Evolutionary conservation across 148 eudicot species (phyloP).

Genomic region (Arbutus unedo): DNA sequence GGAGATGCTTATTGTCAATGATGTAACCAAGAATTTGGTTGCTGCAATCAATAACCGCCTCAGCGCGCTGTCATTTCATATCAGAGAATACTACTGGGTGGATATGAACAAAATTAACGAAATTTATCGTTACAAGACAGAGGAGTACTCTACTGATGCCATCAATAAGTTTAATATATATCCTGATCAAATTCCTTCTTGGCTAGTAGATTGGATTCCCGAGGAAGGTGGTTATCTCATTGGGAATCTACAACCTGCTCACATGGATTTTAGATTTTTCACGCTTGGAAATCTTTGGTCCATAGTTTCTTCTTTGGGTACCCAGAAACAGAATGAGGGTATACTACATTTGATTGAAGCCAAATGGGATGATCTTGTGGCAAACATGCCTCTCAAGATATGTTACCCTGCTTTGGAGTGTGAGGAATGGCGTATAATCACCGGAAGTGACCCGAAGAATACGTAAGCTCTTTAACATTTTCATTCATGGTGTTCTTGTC

Average conservation of each 20-base stretch:
- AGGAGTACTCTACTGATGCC: constrained; percentile 90
- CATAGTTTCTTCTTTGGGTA: constrained; percentile 66
- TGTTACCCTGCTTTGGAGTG: constrained; percentile 85
- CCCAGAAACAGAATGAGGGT: constrained; percentile 56
- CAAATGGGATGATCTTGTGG: constrained; percentile 84
- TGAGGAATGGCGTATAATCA: constrained; percentile 89
- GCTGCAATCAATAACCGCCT: constrained; percentile 68
- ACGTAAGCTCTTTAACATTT: constrained; percentile 41
- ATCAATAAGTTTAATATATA: constrained; percentile 82
- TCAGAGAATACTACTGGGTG: constrained; percentile 87
- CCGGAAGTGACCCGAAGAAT: constrained; percentile 95
- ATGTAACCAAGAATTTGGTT: constrained; percentile 56
- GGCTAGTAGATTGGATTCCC: constrained; percentile 91
- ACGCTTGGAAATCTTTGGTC: constrained; percentile 85
- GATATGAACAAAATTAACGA: constrained; percentile 80
- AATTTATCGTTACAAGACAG: constrained; percentile 88
- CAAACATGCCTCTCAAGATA: constrained; percentile 86
- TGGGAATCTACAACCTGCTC: constrained; percentile 89
- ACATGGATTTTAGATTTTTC: constrained; percentile 89
- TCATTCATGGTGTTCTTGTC: not conserved
- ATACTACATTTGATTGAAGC: constrained; percentile 77
- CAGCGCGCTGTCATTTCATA: constrained; percentile 78
- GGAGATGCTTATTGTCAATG: constrained; percentile 72
- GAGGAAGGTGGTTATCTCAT: constrained; percentile 77
- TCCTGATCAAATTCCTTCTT: constrained; percentile 87